Percentiles rank a stretch among this genome's conserved stretches.
Evolutionary conservation across 768 basidiomycete genomes (phyloP).

Genomic region (Melanogaster broomeanus): DNA sequence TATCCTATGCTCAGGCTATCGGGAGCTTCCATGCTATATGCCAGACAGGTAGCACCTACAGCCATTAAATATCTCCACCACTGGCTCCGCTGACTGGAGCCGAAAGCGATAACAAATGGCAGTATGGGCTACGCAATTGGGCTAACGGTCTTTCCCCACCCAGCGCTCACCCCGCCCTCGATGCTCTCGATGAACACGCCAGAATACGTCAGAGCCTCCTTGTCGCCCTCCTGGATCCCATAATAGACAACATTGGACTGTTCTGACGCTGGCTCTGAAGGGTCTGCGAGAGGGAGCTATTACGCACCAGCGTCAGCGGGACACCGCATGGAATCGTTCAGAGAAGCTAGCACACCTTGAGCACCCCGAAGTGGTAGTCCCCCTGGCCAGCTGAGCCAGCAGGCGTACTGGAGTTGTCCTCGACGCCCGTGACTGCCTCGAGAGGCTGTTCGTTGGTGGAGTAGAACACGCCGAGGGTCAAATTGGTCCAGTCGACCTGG

Average conservation of each 20-base stretch:
- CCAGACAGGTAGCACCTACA: no score
- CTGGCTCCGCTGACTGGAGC: no score
- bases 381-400: slow-evolving; percentile 50
- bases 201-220: slow-evolving; percentile 57
- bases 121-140: neutral
- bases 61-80: no score
- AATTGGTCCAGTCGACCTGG: slow-evolving; percentile 54
- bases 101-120: no score
- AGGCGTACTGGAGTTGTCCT: slow-evolving; percentile 42
- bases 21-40: no score
- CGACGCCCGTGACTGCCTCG: slow-evolving; percentile 41
- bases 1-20: no score
- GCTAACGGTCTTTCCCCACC: slow-evolving; percentile 21
- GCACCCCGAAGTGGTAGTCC: slow-evolving; percentile 61
- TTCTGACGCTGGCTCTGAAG: slow-evolving; percentile 43
- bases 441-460: slow-evolving; percentile 44
- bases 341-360: slow-evolving; percentile 45
- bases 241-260: slow-evolving; percentile 58
- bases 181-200: slow-evolving; percentile 56
- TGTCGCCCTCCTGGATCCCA: slow-evolving; percentile 59
- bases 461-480: slow-evolving; percentile 52
- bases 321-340: neutral
- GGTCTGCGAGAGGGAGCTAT: slow-evolving; percentile 56
- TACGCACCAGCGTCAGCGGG: neutral
- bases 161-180: slow-evolving; percentile 38